Percentiles rank a stretch among this genome's conserved stretches.
Evolutionary conservation across 208 protist genomes (phyloP).

Genomic region (Phytomonas sp.): DNA sequence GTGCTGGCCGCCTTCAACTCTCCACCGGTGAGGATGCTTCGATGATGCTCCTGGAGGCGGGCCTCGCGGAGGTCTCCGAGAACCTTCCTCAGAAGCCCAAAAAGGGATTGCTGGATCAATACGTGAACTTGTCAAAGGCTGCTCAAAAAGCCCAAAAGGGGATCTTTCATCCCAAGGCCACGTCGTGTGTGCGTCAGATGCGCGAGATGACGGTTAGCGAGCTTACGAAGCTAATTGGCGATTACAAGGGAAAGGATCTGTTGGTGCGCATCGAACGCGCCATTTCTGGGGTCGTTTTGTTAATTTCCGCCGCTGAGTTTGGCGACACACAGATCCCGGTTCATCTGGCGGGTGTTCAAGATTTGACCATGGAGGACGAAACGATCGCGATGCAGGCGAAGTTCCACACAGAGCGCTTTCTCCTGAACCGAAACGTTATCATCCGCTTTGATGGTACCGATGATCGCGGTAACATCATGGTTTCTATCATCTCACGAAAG

Average conservation of each 20-base stretch:
- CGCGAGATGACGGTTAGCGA: constrained; percentile 37
- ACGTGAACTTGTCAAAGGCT: constrained; percentile 34
- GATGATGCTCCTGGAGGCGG: constrained; percentile 59
- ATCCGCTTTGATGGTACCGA: constrained; percentile 71
- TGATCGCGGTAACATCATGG: constrained; percentile 67
- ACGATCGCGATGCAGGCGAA: constrained; percentile 35
- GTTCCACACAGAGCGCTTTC: constrained; percentile 64
- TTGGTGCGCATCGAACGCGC: constrained; percentile 74
- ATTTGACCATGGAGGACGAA: constrained; percentile 18
- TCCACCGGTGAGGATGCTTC: constrained; percentile 41
- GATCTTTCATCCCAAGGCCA: constrained; percentile 51
- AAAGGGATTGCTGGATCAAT: constrained; percentile 57
- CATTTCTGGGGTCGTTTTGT: constrained; percentile 39
- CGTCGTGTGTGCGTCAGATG: constrained; percentile 53
- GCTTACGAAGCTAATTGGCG: constrained; percentile 25
- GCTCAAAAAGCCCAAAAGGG: constrained; percentile 55
- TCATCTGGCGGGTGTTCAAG: constrained; percentile 61
- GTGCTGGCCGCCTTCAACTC: constrained; percentile 57
- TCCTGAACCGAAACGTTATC: constrained; percentile 81
- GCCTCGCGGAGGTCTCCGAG: constrained; percentile 59
- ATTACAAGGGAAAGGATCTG: constrained; percentile 45
- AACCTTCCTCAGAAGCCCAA: constrained; percentile 48
- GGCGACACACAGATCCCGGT: constrained; percentile 56
- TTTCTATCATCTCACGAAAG: constrained; percentile 72
- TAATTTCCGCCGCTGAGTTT: constrained; percentile 43